phyloP scores from a whole-genome alignment of 2,329 filamentous ascomycete genomes.

The Metarhizium brunneum region DNA sequence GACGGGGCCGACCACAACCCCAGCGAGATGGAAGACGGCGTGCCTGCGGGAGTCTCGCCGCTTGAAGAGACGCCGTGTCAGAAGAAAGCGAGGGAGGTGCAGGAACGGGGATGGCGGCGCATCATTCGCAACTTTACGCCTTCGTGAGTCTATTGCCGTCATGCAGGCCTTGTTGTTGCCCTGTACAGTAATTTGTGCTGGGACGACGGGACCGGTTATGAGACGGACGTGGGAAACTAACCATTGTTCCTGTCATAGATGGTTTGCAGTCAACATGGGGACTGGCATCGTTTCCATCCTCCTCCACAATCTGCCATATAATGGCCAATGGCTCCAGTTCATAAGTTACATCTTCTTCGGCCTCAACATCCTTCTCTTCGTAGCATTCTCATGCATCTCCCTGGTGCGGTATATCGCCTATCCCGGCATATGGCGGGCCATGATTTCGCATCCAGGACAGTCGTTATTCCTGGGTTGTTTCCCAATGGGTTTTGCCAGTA shows the following conservation, averaged over 20 bases:
- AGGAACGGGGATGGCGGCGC: slow-evolving; percentile 30
- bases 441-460: slow-evolving; percentile 58
- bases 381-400: slow-evolving; percentile 42
- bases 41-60: neutral
- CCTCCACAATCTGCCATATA: slow-evolving; percentile 52
- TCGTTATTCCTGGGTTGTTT: slow-evolving; percentile 60
- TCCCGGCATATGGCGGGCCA: slow-evolving; percentile 54
- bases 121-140: slow-evolving; percentile 45
- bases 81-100: slow-evolving; percentile 11
- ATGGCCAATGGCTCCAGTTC: slow-evolving; percentile 46
- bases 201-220: neutral
- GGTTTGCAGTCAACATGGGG: slow-evolving; percentile 56
- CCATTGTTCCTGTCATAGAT: slow-evolving; percentile 24
- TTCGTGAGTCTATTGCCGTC: slow-evolving; percentile 29
- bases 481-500: slow-evolving; percentile 57
- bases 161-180: neutral
- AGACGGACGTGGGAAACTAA: neutral
- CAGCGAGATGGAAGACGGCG: neutral
- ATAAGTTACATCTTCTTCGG: slow-evolving; percentile 51
- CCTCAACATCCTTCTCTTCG: slow-evolving; percentile 51
- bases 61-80: slow-evolving; percentile 16
- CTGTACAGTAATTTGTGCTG: no score
- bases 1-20: neutral
- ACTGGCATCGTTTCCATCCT: slow-evolving; percentile 59
- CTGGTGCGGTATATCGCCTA: slow-evolving; percentile 54